Conservation (phyloP, 2,329 filamentous ascomycete genomes). For the Penicillium sp. region DNA sequence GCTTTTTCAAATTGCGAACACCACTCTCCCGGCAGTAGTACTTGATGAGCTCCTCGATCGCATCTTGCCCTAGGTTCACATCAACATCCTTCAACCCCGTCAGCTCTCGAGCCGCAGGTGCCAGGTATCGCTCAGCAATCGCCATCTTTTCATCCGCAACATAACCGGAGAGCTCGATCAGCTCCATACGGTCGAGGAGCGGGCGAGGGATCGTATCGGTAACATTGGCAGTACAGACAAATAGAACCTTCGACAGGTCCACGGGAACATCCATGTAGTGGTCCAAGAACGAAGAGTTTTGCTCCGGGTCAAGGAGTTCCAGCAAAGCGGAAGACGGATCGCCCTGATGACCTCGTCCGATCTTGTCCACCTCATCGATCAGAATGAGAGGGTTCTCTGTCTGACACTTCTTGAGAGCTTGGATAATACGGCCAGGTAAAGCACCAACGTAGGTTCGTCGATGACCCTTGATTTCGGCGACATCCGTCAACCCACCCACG, state of each 20-base stretch:
- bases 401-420: constrained; percentile 97
- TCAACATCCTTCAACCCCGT: constrained; percentile 86
- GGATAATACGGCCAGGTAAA: constrained; percentile 90
- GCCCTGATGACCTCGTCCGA: constrained; percentile 91
- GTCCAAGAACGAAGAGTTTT: constrained; percentile 94
- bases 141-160: constrained; percentile 99
- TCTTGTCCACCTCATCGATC: constrained; percentile 98
- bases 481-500: constrained; percentile 91
- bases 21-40: constrained; percentile 97
- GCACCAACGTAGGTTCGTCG: constrained; percentile 94
- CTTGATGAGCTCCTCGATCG: constrained; percentile 95
- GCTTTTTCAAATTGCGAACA: constrained; percentile 96
- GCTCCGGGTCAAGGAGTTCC: constrained; percentile 90
- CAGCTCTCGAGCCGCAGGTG: constrained; percentile 87
- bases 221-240: constrained; percentile 98
- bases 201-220: constrained; percentile 95
- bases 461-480: constrained; percentile 98
- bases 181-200: constrained; percentile 92
- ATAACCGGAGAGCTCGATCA: constrained; percentile 93
- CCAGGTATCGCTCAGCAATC: constrained; percentile 88
- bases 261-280: constrained; percentile 99
- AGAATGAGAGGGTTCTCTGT: constrained; percentile 95
- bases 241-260: constrained; percentile 93
- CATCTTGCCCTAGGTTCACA: constrained; percentile 76
- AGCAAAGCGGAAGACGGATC: constrained; percentile 91